Base-by-base conservation (phyloP, 495 filamentous ascomycete species). In the Lophiostoma macrostomum region DNA sequence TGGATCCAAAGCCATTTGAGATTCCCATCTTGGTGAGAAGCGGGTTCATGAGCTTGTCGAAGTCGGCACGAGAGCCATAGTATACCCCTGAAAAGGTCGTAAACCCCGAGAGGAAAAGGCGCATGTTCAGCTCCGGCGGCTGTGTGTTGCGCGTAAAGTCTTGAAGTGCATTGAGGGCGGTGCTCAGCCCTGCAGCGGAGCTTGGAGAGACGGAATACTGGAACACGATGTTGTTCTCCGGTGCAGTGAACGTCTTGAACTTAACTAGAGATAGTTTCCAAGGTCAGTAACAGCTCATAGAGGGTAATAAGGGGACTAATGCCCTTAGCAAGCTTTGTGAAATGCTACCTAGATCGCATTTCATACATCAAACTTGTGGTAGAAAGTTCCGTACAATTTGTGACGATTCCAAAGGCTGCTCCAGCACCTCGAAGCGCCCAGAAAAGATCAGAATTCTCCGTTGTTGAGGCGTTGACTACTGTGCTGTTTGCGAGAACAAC, bases 401-500 rank as follows among this genome's bases (percentile, higher is more conserved):
- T 86, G 45, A 85, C 73, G 46, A 86, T 72, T 36, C 83, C 83
- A 41, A 85, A 83, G 24, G 75, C 76, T 13, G 78, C 73, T 12
- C 73, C 82, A 0, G 83, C 80, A 5, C 82, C 82, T 46, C 71
- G 73, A 37, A 85, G 64, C 5, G 76, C 78, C 53, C 73, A 84
- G 60, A 79, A 67, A 29, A 70, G 54, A 32, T 70, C 67, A 1
- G 64, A 57, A 39, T 67, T 67, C 18, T 52, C 5, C 0, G 58
- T 61, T 3, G 66, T 53, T 1, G 75, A 71, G 4, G 71, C 71
- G 0, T 53, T 61, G 14, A 79, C 70, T 25, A 76, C 64, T 19
- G 48, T 70, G n/a, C 78, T 78, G 53, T 83, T 76, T 0, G 82
- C 81, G 5, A 83, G 73, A 16, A 88, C 82, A 1, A 86, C 80